phyloP scores from a whole-genome alignment of 2,329 filamentous ascomycete genomes.

The Massarina eburnea region DNA sequence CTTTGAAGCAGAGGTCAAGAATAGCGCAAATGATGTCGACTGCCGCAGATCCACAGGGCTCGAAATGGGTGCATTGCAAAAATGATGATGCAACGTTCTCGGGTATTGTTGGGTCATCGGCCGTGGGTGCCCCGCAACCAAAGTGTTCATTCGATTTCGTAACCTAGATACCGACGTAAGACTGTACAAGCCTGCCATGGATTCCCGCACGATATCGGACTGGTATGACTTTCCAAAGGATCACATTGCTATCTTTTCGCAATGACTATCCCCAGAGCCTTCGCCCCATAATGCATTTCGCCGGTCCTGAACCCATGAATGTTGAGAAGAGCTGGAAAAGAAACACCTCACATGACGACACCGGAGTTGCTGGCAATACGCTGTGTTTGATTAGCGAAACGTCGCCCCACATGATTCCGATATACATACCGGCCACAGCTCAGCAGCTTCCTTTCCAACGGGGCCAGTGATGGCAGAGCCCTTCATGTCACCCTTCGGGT shows the following conservation, averaged over 20 bases:
- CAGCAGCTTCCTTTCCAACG: conserved; percentile 99
- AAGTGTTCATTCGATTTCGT: not conserved
- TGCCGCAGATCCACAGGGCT: too few species aligned
- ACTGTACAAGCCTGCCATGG: not conserved
- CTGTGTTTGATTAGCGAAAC: conserved; percentile 51
- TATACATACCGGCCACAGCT: conserved; percentile 91
- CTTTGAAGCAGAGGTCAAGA: too few species aligned
- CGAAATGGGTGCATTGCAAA: too few species aligned
- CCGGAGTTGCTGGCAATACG: conserved; percentile 99
- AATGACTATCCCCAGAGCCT: conserved; percentile 39
- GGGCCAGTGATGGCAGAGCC: conserved; percentile 98
- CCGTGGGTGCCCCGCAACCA: not conserved
- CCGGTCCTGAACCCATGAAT: conserved; percentile 43
- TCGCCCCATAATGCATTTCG: conserved; percentile 45
- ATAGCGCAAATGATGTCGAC: too few species aligned
- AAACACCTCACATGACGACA: conserved; percentile 90
- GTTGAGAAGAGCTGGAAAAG: conserved; percentile 43
- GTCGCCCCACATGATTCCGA: not conserved
- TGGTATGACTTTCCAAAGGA: conserved; percentile 20
- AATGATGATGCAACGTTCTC: too few species aligned
- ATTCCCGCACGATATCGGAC: not conserved
- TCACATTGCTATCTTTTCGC: conserved; percentile 39
- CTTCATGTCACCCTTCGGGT: conserved; percentile 99
- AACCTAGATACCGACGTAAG: not conserved
- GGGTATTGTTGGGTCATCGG: not conserved